A percentile compares a stretch with the other conserved stretches of the same genome.
These are phyloP conservation scores for Anaeramoeba flamelloides DNA, from an alignment of 78 protist genomes.

Conservation along the genomic window DNA sequence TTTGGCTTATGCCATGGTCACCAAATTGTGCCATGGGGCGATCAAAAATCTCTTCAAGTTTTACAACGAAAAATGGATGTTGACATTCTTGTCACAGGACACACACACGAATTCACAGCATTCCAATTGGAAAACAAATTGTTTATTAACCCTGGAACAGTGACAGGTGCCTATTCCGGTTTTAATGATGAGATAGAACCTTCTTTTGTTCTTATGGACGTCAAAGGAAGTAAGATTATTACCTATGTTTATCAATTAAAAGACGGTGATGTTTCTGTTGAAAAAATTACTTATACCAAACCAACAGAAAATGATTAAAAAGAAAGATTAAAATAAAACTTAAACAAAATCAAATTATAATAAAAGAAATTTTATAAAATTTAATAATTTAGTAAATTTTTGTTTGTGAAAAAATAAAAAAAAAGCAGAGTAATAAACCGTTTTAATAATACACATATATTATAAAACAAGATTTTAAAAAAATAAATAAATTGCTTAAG, in stretches of 20 bases:
- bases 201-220: neutral
- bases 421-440: too few relatives aligned
- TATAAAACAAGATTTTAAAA: too few relatives aligned
- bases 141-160: neutral
- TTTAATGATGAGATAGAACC: neutral
- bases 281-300: neutral
- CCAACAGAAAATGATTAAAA: neutral
- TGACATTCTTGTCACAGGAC: neutral
- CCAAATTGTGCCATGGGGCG: neutral
- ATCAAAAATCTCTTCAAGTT: neutral
- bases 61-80: neutral
- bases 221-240: neutral
- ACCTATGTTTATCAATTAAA: neutral
- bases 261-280: neutral
- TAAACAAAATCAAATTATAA: too few relatives aligned
- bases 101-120: neutral
- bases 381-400: too few relatives aligned
- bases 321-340: too few relatives aligned
- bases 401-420: too few relatives aligned
- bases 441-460: too few relatives aligned
- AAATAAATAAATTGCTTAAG: too few relatives aligned
- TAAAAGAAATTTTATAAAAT: too few relatives aligned
- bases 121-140: neutral
- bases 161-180: neutral
- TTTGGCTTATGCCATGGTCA: neutral